Evolutionary conservation across 148 eudicot species (phyloP).

Genomic region (Linanthus parryae): DNA sequence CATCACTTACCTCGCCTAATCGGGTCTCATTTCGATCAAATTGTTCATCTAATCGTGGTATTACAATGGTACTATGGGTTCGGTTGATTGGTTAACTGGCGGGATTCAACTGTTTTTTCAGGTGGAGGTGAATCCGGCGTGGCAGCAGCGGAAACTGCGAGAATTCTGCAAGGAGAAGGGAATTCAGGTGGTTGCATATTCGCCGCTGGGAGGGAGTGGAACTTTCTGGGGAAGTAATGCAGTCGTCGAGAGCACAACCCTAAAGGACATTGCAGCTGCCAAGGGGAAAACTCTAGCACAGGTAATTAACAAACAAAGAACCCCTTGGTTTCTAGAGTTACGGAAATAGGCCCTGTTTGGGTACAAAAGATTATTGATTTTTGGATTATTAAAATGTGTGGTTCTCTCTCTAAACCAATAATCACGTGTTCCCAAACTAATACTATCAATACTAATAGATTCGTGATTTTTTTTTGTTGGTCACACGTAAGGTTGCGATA

Average conservation of each 20-base stretch:
- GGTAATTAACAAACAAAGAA: background rate
- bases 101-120: no score
- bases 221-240: constrained; percentile 1
- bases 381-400: no score
- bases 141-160: constrained; percentile 8
- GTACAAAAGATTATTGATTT: no score
- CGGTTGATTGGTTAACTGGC: no score
- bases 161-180: constrained; percentile 7
- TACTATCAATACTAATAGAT: no score
- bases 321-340: background rate
- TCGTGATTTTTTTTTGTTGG: no score
- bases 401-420: no score
- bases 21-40: no score
- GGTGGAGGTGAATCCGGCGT: constrained; percentile 7
- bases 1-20: no score
- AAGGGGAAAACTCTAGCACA: constrained; percentile 6
- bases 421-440: no score
- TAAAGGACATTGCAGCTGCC: constrained; percentile 3
- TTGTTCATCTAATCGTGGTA: no score
- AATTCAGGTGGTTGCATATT: constrained; percentile 5
- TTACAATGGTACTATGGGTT: no score
- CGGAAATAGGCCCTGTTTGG: background rate
- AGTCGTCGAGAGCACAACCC: constrained; percentile 6
- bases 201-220: constrained; percentile 3
- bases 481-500: constrained; percentile 8